Conservation (phyloP, 2,329 filamentous ascomycete species). For the Cucurbitaria berberidis region DNA sequence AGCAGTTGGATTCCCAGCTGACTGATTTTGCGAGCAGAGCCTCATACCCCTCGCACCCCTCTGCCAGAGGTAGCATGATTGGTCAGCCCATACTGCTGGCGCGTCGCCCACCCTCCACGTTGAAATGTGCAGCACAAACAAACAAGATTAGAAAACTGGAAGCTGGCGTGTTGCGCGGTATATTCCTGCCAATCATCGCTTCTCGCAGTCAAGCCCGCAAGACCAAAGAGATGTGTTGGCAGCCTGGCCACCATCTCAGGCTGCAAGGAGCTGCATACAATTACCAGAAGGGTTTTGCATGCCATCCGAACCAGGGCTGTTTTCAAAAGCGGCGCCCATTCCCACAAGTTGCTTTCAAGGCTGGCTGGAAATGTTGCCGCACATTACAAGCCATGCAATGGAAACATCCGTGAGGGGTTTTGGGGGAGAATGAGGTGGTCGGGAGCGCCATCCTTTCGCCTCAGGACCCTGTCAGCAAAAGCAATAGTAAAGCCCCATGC, state of each 20-base stretch:
- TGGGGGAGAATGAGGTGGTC: background rate
- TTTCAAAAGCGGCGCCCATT: background rate
- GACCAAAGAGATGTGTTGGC: conserved; percentile 12
- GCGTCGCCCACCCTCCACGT: conserved; percentile 2
- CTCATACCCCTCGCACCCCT: conserved; percentile 15
- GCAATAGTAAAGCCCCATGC: conserved; percentile 5
- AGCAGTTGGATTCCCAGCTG: conserved; percentile 7
- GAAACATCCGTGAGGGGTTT: background rate
- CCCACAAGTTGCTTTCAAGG: background rate
- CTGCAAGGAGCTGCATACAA: background rate
- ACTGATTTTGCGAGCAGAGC: conserved; percentile 26
- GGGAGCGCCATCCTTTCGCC: background rate
- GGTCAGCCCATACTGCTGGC: conserved; percentile 1
- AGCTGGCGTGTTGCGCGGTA: conserved; percentile 10
- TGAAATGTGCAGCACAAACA: background rate
- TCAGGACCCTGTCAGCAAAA: conserved; percentile 8
- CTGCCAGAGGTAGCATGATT: conserved; percentile 3
- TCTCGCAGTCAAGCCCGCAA: conserved; percentile 4
- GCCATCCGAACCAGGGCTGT: conserved; percentile 1
- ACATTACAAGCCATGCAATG: conserved; percentile 4
- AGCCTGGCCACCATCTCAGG: conserved; percentile 10
- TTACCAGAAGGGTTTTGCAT: conserved; percentile 1
- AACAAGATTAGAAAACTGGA: conserved; percentile 9
- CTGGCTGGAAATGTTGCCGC: conserved; percentile 3
- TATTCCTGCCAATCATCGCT: conserved; percentile 10